Conservation (phyloP, 805 yeast genomes). For the Candida loeiensis region DNA sequence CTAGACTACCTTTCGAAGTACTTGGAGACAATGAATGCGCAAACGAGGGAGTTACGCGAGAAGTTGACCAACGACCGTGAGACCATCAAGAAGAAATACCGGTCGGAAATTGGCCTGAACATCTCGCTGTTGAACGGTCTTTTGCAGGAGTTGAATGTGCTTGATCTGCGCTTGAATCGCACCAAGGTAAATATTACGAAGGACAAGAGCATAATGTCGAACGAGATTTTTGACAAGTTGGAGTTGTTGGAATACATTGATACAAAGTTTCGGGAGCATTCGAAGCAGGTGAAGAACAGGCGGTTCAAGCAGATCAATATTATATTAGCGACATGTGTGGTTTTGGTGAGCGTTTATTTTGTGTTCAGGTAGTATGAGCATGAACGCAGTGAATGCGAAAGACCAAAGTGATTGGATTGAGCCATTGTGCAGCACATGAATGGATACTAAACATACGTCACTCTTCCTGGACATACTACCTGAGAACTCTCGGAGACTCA, state of each 20-base stretch:
- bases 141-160: slow-evolving; percentile 19
- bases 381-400: neutral
- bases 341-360: slow-evolving; percentile 16
- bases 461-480: no score
- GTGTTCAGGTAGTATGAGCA: slow-evolving; percentile 6
- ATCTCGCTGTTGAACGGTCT: slow-evolving; percentile 27
- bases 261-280: slow-evolving; percentile 24
- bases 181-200: slow-evolving; percentile 22
- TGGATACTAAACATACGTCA: no score
- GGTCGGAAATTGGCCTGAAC: slow-evolving; percentile 24
- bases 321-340: slow-evolving; percentile 16
- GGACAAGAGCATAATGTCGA: slow-evolving; percentile 24
- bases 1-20: slow-evolving; percentile 17
- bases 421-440: no score
- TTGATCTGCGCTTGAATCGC: slow-evolving; percentile 25
- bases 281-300: slow-evolving; percentile 21
- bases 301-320: slow-evolving; percentile 29
- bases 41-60: slow-evolving; percentile 18
- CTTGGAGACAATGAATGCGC: slow-evolving; percentile 16
- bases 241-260: slow-evolving; percentile 32
- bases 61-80: slow-evolving; percentile 18
- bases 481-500: no score
- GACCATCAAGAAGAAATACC: slow-evolving; percentile 19
- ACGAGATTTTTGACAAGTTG: slow-evolving; percentile 26
- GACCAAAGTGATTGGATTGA: neutral